Evolutionary conservation across 1,284 basidiomycete genomes (phyloP), one percentile per base, ranked within the genome.

Genomic region (Ganoderma meredithae): DNA sequence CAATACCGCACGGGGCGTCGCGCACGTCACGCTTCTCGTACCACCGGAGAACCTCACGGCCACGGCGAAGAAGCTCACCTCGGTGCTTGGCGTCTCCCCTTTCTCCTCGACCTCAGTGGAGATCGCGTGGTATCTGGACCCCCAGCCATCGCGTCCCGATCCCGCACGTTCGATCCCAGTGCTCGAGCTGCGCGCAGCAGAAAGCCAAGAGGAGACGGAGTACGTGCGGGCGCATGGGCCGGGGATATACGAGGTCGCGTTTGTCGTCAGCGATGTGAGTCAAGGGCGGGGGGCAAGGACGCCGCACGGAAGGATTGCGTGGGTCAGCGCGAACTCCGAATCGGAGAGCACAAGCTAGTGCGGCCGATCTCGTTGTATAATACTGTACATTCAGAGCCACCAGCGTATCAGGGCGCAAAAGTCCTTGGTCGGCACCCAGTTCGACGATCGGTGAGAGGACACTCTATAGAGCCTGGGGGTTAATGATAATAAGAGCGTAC

Each of bases 161-260:
- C 56, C 41, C n/a, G 55, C 66, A n/a, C 64, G 41, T 15, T 47
- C 17, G 25, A 68, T 65, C 49, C 76, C 76, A 25, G 73, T 70
- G 49, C 76, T 89, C 15, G 71, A 86, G 13, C 69, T 89, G 19
- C 76, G 74, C 25, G 69, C 74, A 7, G 80, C 86, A 1, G 58
- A 65, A 12, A 75, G 78, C 33, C 78, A 77, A 0, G 81, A 79
- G 10, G 84, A 87, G 68, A 59, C 62, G 15, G 66, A 56, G 7
- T 83, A 84, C 67, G 66, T 88, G 9, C 67, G 66, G 22, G 68
- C 67, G n/a, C 73, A 73, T 19, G 81, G 77, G 0, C 72, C 78
- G 7, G 84, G 83, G 1, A 82, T 88, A 7, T 84, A 82, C 65
- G 87, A 89, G 71, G 80, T 90, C 3, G 86, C 78, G 2, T 83